A percentile compares a stretch with the other conserved stretches of the same genome.
These are phyloP conservation scores for Moesziomyces sp. DNA, from an alignment of 1,284 basidiomycete species.

Conservation along the genomic window DNA sequence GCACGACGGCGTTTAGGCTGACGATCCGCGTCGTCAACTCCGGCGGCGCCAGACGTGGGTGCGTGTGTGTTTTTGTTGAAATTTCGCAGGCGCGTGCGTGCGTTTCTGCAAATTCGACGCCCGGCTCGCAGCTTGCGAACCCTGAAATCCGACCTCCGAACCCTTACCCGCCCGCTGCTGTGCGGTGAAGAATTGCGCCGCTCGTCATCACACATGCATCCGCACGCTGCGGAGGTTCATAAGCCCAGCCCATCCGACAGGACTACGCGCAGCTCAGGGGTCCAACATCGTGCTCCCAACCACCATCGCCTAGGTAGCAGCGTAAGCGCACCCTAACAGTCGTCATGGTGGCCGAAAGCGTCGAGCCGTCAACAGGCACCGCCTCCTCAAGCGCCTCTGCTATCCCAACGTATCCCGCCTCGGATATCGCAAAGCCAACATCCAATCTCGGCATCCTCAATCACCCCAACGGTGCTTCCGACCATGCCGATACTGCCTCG, in stretches of 20 bases:
- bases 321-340: not conserved
- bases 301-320: not conserved
- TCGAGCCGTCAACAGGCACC: slow-evolving; percentile 7
- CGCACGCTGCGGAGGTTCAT: not conserved
- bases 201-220: not conserved
- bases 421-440: slow-evolving; percentile 11
- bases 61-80: not conserved
- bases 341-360: not conserved
- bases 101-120: not conserved
- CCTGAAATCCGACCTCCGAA: not conserved
- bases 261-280: too few relatives aligned
- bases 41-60: not conserved
- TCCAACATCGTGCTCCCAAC: not conserved
- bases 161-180: too few relatives aligned
- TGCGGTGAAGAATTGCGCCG: too few relatives aligned
- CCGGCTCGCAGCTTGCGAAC: not conserved
- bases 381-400: slow-evolving; percentile 2
- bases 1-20: too few relatives aligned
- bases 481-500: not conserved
- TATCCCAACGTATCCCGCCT: slow-evolving; percentile 19
- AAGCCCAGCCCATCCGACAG: not conserved
- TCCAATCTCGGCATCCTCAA: slow-evolving; percentile 9
- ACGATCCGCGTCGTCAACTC: too few relatives aligned
- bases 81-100: not conserved
- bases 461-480: not conserved